Conservation (phyloP, 2,329 filamentous ascomycete genomes). For the Aureobasidium leucospermi region DNA sequence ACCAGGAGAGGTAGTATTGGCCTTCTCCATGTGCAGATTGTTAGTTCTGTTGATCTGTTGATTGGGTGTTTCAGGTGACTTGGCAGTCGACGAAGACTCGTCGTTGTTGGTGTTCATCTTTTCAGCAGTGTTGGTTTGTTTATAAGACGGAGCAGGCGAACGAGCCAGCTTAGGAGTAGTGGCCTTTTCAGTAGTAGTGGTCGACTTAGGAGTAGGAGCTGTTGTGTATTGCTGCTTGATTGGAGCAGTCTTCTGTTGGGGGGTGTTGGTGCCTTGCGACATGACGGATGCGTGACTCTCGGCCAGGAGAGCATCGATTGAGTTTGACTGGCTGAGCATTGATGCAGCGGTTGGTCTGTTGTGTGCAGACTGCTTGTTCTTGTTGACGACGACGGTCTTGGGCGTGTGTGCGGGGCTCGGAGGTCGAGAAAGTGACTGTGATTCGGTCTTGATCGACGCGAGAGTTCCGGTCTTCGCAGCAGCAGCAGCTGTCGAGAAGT, state of each 20-base stretch:
- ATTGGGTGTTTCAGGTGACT: conserved; percentile 6
- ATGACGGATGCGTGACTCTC: conserved; percentile 23
- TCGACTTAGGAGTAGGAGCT: not conserved
- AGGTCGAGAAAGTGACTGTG: not conserved
- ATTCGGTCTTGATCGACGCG: not conserved
- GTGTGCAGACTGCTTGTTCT: not conserved
- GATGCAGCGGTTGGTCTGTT: conserved; percentile 4
- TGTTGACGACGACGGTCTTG: not conserved
- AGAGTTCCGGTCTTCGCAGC: not conserved
- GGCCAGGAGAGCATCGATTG: conserved; percentile 20
- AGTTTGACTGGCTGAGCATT: not conserved
- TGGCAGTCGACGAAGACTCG: not conserved
- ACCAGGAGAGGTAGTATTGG: not conserved
- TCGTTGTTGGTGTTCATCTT: not conserved
- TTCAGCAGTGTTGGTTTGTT: not conserved
- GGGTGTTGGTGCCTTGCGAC: conserved; percentile 14
- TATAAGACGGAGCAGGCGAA: not conserved
- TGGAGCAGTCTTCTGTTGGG: conserved; percentile 10
- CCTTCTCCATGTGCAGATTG: not conserved
- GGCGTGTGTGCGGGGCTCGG: not conserved
- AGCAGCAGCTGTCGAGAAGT: not conserved
- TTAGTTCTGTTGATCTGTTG: not conserved
- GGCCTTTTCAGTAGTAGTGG: not conserved
- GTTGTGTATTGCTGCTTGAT: not conserved
- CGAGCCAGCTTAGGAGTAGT: not conserved